Evolutionary conservation across 2,329 filamentous ascomycete species (phyloP), one percentile per base, ranked within the genome.

Genomic region (Setomelanomma holmii): DNA sequence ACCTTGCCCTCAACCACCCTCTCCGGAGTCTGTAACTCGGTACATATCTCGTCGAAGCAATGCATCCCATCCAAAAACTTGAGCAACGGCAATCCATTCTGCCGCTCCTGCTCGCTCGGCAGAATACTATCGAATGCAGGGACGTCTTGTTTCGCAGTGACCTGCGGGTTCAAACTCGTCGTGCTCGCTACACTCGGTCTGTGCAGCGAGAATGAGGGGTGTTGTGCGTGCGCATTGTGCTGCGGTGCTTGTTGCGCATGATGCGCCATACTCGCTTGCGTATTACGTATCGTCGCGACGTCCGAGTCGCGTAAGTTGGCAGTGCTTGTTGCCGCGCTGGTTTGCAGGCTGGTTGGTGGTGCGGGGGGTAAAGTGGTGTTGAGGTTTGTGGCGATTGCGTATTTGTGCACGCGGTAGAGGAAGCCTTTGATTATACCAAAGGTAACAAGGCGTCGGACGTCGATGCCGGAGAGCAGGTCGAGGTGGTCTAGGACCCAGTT

Each of bases 381-480:
- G 2, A 56, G 11, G n/a, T n/a, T 62, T 4, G 60, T 67, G 11
- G 83, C 85, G 48, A 96, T 85, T 22, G 91, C 89, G 71, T 96
- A 96, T 73, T 95, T 96, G 77, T 98, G 91, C 35, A 97, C 88
- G 27, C 95, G 86, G 75, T 97, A 97, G 20, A 99, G 78, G 62
- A 96, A 90, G 14, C 93, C 93, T 76, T 98, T 98, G 73, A 98
- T 96, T 53, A 97, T 84, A 51, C 93, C 95, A 68, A 98, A 99
- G 53, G 96, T 96, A 58, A 98, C 91, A 58, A 99, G 88, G 22
- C 95, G 88, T 11, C 95, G 86, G 49, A 97, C 86, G 72, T 99
- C 95, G 51, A 99, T 86, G 67, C 88, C 88, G 11, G 83, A 80
- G 7, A 97, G 81, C 34, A 89, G 78, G 35, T 88, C 84, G 60